Evolutionary conservation across 176 grass and related monocot species (phyloP).

Genomic region (Rhipidocladum racemiflorum): DNA sequence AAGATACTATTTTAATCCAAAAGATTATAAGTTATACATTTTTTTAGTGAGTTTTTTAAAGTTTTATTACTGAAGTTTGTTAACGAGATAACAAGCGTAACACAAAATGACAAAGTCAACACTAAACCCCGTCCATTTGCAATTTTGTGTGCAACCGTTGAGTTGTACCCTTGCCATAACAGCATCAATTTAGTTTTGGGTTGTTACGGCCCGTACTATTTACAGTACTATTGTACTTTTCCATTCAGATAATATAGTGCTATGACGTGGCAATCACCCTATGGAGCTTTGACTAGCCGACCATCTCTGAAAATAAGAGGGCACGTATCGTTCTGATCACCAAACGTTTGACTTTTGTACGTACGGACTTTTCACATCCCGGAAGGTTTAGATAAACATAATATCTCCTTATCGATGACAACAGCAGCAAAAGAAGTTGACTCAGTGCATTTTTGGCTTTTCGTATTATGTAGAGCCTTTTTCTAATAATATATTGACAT

Average conservation of each 20-base stretch:
- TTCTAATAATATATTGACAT: not conserved
- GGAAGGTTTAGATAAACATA: not conserved
- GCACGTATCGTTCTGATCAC: not conserved
- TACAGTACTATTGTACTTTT: not conserved
- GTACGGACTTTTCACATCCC: not conserved
- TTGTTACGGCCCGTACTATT: not conserved
- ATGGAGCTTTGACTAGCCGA: not conserved
- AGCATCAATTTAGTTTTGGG: not conserved
- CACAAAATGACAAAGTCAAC: too few relatives aligned
- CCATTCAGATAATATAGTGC: conserved; percentile 22
- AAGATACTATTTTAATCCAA: too few relatives aligned
- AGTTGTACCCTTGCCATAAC: too few relatives aligned
- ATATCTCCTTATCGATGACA: not conserved
- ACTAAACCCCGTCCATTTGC: too few relatives aligned
- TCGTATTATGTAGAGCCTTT: not conserved
- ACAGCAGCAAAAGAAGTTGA: conserved; percentile 8
- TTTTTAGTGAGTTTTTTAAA: too few relatives aligned
- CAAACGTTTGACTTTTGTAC: not conserved
- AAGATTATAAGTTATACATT: too few relatives aligned
- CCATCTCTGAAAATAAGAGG: not conserved
- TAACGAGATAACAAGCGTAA: too few relatives aligned
- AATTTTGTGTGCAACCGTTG: too few relatives aligned
- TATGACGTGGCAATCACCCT: not conserved
- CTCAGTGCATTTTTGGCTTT: not conserved
- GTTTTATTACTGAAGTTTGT: too few relatives aligned